phyloP scores from a whole-genome alignment of 2,329 filamentous ascomycete species.

The Acrocalymma vagum region DNA sequence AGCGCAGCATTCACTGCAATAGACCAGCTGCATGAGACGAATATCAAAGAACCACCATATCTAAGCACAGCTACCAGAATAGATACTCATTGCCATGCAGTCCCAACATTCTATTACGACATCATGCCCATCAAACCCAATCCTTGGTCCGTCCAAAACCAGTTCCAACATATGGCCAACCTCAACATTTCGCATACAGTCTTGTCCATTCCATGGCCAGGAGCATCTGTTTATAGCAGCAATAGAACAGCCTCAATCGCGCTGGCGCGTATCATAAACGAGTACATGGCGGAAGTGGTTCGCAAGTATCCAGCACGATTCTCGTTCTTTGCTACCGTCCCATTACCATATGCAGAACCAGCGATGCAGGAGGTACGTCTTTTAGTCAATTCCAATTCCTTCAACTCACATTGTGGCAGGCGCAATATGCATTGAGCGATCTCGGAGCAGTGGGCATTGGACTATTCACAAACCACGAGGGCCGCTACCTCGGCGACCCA shows the following conservation, averaged over 20 bases:
- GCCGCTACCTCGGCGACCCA: conserved; percentile 7
- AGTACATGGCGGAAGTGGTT: conserved; percentile 8
- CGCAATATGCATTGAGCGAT: conserved; percentile 4
- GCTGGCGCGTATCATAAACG: conserved; percentile 15
- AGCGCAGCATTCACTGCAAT: too few species aligned
- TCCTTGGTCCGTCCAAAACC: conserved; percentile 8
- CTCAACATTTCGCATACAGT: conserved; percentile 9
- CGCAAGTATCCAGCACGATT: conserved; percentile 9
- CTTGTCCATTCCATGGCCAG: conserved; percentile 6
- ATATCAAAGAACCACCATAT: too few species aligned
- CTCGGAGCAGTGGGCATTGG: conserved; percentile 9
- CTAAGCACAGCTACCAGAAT: too few species aligned
- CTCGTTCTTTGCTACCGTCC: conserved; percentile 16
- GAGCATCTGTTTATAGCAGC: conserved; percentile 8
- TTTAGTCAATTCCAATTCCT: too few species aligned
- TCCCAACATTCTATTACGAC: too few species aligned
- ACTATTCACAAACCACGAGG: conserved; percentile 16
- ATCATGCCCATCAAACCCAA: too few species aligned
- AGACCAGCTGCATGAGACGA: too few species aligned
- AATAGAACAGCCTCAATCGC: conserved; percentile 4
- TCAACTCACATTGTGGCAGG: conserved; percentile 7
- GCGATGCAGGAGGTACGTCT: conserved; percentile 2
- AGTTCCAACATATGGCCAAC: conserved; percentile 12
- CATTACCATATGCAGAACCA: conserved; percentile 7
- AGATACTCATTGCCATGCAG: too few species aligned